phyloP scores from a whole-genome alignment of 169 alveolate species.

The Cryptosporidium xiaoi region DNA sequence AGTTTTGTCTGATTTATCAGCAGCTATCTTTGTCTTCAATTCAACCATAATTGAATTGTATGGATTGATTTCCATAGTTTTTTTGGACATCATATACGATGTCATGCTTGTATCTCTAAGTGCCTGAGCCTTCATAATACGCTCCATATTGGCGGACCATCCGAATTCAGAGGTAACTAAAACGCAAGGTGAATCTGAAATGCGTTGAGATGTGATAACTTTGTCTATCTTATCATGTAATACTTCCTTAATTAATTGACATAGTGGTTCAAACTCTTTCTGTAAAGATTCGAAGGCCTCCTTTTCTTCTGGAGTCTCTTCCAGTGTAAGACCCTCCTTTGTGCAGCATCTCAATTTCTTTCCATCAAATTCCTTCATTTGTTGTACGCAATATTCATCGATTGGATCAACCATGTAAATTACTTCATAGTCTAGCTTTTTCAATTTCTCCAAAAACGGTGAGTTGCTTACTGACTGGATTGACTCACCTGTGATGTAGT shows the following conservation, averaged over 20 bases:
- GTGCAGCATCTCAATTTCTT: slow-evolving; percentile 96
- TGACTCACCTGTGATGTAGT: slow-evolving; percentile 99
- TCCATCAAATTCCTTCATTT: slow-evolving; percentile 97
- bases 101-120: slow-evolving; percentile 98
- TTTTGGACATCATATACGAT: slow-evolving; percentile 95
- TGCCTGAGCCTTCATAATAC: slow-evolving; percentile 99
- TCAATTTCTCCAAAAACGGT: slow-evolving; percentile 98
- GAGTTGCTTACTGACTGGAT: slow-evolving; percentile 95
- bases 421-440: slow-evolving; percentile 96
- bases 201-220: slow-evolving; percentile 95
- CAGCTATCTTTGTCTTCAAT: slow-evolving; percentile 94
- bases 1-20: slow-evolving; percentile 97
- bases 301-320: slow-evolving; percentile 97
- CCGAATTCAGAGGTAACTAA: slow-evolving; percentile 99
- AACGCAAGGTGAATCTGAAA: slow-evolving; percentile 98
- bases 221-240: slow-evolving; percentile 99
- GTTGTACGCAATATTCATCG: slow-evolving; percentile 99
- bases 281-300: slow-evolving; percentile 95
- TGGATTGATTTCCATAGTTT: slow-evolving; percentile 99
- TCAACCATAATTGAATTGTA: slow-evolving; percentile 96
- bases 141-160: slow-evolving; percentile 99
- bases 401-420: slow-evolving; percentile 99
- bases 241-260: slow-evolving; percentile 97
- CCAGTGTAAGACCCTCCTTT: slow-evolving; percentile 97
- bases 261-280: slow-evolving; percentile 96